Percentiles rank a stretch among this genome's conserved stretches.
Conservation (phyloP, 176 grass and related monocot species). For the Triticum timopheevii region DNA sequence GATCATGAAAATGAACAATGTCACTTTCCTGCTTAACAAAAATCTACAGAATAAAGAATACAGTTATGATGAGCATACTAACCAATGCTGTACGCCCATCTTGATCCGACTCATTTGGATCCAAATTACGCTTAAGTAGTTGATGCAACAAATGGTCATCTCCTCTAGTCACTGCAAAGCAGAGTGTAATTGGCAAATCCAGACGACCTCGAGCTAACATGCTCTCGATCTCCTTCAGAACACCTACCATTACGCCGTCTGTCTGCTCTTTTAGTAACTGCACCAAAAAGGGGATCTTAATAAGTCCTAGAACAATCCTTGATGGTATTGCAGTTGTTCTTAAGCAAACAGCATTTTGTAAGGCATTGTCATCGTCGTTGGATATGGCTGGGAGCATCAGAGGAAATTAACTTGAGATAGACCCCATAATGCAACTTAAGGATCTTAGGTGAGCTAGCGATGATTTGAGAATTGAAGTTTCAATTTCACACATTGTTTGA, state of each 20-base stretch:
- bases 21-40: constrained; percentile 1
- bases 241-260: constrained; percentile 50
- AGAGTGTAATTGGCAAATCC: constrained; percentile 84
- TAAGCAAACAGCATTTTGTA: neutral
- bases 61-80: constrained; percentile 8
- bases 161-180: constrained; percentile 74
- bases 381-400: neutral
- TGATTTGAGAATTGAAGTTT: neutral
- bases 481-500: neutral
- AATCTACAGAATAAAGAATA: constrained; percentile 2
- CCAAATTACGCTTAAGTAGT: constrained; percentile 75
- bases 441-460: neutral
- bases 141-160: constrained; percentile 75
- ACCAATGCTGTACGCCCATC: constrained; percentile 78
- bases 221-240: constrained; percentile 83
- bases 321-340: neutral
- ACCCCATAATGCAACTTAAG: neutral
- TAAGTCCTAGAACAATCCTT: neutral
- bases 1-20: constrained; percentile 25
- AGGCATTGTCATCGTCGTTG: neutral
- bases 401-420: neutral
- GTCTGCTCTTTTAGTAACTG: constrained; percentile 73
- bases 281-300: constrained; percentile 1
- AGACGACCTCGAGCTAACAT: constrained; percentile 79
- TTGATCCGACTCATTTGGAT: constrained; percentile 87